Base-by-base conservation (phyloP, 441 rosid species). In the Raphanus hybrid region DNA sequence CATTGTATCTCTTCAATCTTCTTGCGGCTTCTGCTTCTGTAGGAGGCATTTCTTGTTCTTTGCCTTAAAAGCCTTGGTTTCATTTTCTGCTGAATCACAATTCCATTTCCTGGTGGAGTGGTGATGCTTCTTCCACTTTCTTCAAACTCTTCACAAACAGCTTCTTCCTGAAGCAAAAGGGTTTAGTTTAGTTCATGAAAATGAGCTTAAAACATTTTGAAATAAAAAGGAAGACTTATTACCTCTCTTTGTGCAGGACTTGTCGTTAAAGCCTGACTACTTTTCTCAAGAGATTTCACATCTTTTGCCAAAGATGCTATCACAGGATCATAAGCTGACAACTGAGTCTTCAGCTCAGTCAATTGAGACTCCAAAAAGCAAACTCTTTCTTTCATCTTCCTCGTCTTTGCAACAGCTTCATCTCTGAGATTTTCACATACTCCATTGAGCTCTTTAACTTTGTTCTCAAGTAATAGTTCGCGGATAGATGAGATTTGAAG, bases 381-480 rank as follows among this genome's bases (percentile, higher is more conserved):
- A 63, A 83, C 80, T 67, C 76, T 84, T 77, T 84, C 87, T 80
- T 84, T 85, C 89, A 89, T 84, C 78, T 82, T 82, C 32, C 8
- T 69, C 45, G 73, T 81, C 75, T 85, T 85, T 27, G 75, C 58
- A 50, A 82, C 79, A 74, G 67, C 59, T 83, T 81, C 87, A 8
- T 69, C 86, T 81, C 82, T 84, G 59, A 91, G 85, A 76, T 76
- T 83, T 79, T 80, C 86, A 71, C 87, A 91, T 55, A 83, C 79
- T 69, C 79, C 84, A 29, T 74, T 73, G 63, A 91, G 91, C 76
- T 89, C 93, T 0, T 81, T 81, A 75, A 89, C 88, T 86, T 89
- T 91, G 35, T 82, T 80, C 74, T 89, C 87, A 64, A 91, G 90
- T 9, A 91, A 81, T 80, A 89, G 75, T 85, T 89, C 92, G 15